Conservation (phyloP, 768 basidiomycete species). For the Suillus luteus region DNA sequence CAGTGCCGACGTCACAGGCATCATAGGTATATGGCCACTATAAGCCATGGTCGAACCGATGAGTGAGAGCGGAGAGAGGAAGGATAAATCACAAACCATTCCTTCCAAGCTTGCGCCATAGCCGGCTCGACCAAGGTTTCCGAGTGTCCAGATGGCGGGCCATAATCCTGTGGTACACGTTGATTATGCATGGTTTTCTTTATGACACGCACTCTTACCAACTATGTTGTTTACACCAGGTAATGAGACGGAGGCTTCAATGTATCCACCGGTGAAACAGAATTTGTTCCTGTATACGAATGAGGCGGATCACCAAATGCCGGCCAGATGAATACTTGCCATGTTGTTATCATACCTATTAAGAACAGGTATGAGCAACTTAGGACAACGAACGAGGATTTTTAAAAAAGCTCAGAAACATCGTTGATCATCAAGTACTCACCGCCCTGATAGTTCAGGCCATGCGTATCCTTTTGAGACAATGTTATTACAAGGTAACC, state of each 20-base stretch:
- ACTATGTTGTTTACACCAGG: constrained; percentile 68
- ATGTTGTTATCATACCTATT: constrained; percentile 51
- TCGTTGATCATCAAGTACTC: constrained; percentile 10
- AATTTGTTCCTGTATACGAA: constrained; percentile 70
- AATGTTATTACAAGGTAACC: constrained; percentile 56
- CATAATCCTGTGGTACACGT: constrained; percentile 41
- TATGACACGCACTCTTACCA: constrained; percentile 31
- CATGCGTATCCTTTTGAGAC: constrained; percentile 44
- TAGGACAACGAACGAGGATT: constrained; percentile 22
- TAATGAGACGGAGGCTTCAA: constrained; percentile 63
- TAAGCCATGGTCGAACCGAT: constrained; percentile 11
- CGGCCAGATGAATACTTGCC: constrained; percentile 23
- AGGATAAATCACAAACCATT: constrained; percentile 34
- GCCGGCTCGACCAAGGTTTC: constrained; percentile 63
- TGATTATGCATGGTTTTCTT: not conserved
- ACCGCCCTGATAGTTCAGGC: constrained; percentile 48
- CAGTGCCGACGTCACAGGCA: constrained; percentile 82
- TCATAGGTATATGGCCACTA: constrained; percentile 72
- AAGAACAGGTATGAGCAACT: constrained; percentile 19
- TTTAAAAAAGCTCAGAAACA: constrained; percentile 23
- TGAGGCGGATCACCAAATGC: constrained; percentile 3
- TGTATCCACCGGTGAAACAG: constrained; percentile 83
- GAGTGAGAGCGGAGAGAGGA: not conserved
- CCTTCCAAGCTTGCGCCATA: constrained; percentile 67
- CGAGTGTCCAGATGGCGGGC: constrained; percentile 62